Conservation (phyloP, 352 stramenopile species). For the Phytopythium montanum region DNA sequence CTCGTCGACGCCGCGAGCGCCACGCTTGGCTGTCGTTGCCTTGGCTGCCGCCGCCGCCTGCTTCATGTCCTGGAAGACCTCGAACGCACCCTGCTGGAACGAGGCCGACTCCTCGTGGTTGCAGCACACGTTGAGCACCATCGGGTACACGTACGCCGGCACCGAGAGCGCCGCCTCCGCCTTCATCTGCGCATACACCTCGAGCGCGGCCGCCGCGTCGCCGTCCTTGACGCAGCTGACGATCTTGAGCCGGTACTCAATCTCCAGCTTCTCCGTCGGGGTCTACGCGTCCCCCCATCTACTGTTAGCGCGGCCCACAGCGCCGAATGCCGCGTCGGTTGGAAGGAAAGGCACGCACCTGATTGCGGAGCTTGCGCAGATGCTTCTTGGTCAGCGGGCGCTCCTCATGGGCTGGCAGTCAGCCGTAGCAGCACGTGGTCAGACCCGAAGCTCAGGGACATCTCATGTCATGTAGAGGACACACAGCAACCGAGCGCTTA, state of each 20-base stretch:
- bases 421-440: neutral
- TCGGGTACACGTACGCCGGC: conserved; percentile 44
- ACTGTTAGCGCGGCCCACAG: neutral
- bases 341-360: conserved; percentile 26
- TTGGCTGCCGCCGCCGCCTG: conserved; percentile 13
- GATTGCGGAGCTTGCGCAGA: conserved; percentile 38
- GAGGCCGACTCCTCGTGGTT: conserved; percentile 31
- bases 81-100: conserved; percentile 39
- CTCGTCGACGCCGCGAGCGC: conserved; percentile 36
- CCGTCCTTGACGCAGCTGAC: conserved; percentile 35
- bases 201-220: conserved; percentile 35
- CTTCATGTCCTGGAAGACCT: conserved; percentile 71
- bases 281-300: conserved; percentile 18
- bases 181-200: conserved; percentile 55
- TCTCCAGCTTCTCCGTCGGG: conserved; percentile 30
- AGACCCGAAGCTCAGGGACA: neutral
- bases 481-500: neutral
- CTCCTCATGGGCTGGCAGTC: conserved; percentile 2
- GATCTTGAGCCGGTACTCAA: conserved; percentile 38
- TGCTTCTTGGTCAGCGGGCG: conserved; percentile 34
- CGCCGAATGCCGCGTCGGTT: neutral
- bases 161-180: conserved; percentile 25
- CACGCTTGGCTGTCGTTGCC: conserved; percentile 12
- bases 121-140: conserved; percentile 61
- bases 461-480: neutral